These are phyloP conservation scores for Oryza officinalis DNA, from an alignment of 176 grass and related monocot species.

Conservation along the genomic window DNA sequence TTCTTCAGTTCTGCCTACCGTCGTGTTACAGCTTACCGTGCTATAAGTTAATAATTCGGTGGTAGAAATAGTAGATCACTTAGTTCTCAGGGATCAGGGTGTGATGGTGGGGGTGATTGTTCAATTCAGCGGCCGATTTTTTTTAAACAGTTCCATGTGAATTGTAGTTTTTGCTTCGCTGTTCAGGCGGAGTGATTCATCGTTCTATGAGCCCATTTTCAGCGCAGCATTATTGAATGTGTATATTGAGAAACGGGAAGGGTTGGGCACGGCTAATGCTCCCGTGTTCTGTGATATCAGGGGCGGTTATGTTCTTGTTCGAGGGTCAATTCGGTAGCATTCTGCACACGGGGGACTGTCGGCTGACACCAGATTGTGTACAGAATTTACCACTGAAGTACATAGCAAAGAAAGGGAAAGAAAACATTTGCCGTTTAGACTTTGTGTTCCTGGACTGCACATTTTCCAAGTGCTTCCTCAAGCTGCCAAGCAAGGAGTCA, in stretches of 20 bases:
- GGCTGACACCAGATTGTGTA: conserved; percentile 66
- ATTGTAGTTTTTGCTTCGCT: not conserved
- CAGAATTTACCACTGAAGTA: conserved; percentile 86
- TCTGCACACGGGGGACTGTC: conserved; percentile 82
- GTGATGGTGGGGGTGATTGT: not conserved
- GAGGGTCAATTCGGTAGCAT: conserved; percentile 85
- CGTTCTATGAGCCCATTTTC: not conserved
- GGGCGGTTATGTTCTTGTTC: conserved; percentile 87
- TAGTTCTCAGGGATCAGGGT: not conserved
- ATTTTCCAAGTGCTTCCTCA: conserved; percentile 74
- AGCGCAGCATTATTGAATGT: not conserved
- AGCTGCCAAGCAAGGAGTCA: conserved; percentile 73
- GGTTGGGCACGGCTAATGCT: not conserved
- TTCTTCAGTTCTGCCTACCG: not conserved
- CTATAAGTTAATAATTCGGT: not conserved
- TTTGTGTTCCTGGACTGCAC: conserved; percentile 88
- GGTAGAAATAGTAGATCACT: not conserved
- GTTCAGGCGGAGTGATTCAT: not conserved
- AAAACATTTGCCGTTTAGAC: conserved; percentile 54
- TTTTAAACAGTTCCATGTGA: not conserved
- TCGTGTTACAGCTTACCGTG: not conserved
- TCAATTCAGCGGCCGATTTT: not conserved
- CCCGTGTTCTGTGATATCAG: conserved; percentile 37
- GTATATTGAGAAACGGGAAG: not conserved
- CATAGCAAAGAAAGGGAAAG: conserved; percentile 70